These are phyloP conservation scores for Coemansia sp. DNA, from an alignment of 192 early-diverging fungal genomes.

Conservation along the genomic window DNA sequence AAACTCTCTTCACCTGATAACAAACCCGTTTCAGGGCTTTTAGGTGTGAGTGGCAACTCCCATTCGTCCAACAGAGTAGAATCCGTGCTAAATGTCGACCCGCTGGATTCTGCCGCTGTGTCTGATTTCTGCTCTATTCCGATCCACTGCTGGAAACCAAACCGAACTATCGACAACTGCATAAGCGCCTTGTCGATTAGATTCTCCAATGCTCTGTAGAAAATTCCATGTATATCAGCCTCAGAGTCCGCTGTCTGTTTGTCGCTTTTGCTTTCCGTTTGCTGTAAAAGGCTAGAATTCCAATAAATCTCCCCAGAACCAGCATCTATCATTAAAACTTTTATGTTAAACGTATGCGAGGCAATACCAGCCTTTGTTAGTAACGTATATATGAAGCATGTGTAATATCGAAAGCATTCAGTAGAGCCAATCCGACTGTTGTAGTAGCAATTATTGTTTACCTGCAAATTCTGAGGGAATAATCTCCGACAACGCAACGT, in stretches of 20 bases:
- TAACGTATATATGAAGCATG: not conserved
- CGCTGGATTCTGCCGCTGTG: not conserved
- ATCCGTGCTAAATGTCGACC: not conserved
- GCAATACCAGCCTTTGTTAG: not conserved
- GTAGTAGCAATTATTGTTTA: conserved; percentile 5
- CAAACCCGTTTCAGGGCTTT: conserved; percentile 20
- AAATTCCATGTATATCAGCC: conserved; percentile 10
- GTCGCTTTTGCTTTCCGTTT: not conserved
- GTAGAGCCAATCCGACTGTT: not conserved
- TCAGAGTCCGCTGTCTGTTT: not conserved
- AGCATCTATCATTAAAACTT: conserved; percentile 11
- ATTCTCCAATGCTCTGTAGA: conserved; percentile 40
- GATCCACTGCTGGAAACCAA: conserved; percentile 51
- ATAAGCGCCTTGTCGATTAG: conserved; percentile 41
- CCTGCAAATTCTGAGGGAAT: conserved; percentile 35
- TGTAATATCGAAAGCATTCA: not conserved
- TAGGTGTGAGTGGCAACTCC: conserved; percentile 27
- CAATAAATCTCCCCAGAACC: conserved; percentile 35
- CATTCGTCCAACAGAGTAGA: conserved; percentile 2
- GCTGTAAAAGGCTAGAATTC: conserved; percentile 11
- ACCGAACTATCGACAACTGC: conserved; percentile 46
- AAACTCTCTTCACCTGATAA: conserved; percentile 14
- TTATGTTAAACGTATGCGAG: not conserved
- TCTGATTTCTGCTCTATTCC: conserved; percentile 14
- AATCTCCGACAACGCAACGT: conserved; percentile 3